A percentile compares a stretch with the other conserved stretches of the same genome.
Conservation (phyloP, 805 yeast genomes). For the Candida ortonii region DNA sequence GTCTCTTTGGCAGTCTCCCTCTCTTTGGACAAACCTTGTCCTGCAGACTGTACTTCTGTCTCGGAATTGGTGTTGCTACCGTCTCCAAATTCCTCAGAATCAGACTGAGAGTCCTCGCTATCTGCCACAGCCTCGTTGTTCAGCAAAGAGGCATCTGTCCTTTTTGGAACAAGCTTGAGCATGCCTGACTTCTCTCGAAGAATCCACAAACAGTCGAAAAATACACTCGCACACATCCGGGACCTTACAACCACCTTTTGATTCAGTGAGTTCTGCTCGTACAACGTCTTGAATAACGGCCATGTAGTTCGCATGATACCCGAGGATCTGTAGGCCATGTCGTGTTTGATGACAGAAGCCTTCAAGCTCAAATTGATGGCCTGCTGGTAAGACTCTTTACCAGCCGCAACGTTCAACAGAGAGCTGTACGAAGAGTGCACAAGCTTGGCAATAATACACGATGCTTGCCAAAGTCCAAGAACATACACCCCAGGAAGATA, state of each 20-base stretch:
- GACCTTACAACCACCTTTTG: slow-evolving; percentile 62
- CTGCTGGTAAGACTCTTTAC: slow-evolving; percentile 62
- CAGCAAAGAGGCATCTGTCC: slow-evolving; percentile 17
- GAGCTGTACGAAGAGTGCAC: slow-evolving; percentile 70
- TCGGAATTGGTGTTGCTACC: slow-evolving; percentile 22
- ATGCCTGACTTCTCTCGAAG: slow-evolving; percentile 86
- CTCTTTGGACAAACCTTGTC: slow-evolving; percentile 26
- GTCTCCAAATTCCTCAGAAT: slow-evolving; percentile 19
- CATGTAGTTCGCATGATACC: slow-evolving; percentile 94
- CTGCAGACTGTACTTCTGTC: slow-evolving; percentile 17
- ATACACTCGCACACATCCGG: slow-evolving; percentile 88
- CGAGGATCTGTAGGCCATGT: slow-evolving; percentile 86
- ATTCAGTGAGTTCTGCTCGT: slow-evolving; percentile 44
- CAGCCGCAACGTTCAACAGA: slow-evolving; percentile 66
- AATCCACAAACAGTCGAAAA: slow-evolving; percentile 85
- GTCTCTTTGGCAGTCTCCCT: slow-evolving; percentile 19
- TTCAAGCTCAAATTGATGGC: slow-evolving; percentile 68
- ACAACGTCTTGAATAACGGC: slow-evolving; percentile 74
- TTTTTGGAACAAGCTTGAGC: slow-evolving; percentile 53
- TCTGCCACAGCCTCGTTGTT: slow-evolving; percentile 31
- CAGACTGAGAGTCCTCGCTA: slow-evolving; percentile 27
- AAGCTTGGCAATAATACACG: slow-evolving; percentile 76
- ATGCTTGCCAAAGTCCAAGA: slow-evolving; percentile 86
- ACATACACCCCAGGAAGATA: slow-evolving; percentile 84
- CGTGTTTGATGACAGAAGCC: slow-evolving; percentile 87